Evolutionary conservation across 257 asterid species (phyloP).

Genomic region (Gentiana dahurica): DNA sequence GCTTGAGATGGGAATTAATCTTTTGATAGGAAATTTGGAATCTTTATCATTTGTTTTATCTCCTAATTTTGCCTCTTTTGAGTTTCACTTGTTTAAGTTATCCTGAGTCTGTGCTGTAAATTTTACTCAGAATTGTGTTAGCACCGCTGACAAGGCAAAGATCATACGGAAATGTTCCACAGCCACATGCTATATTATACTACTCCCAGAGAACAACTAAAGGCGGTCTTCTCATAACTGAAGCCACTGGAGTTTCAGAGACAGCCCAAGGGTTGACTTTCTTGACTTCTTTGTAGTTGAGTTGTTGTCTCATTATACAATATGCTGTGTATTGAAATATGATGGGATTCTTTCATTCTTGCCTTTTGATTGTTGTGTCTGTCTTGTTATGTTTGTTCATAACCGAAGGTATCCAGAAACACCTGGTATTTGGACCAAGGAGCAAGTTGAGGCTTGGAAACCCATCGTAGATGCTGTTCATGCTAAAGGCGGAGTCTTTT

Average conservation of each 20-base stretch:
- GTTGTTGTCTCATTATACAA: not conserved
- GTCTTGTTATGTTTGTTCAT: not conserved
- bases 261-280: conserved; percentile 35
- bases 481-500: too few relatives aligned
- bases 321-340: too few relatives aligned
- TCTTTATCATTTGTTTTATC: not conserved
- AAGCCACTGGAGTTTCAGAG: conserved; percentile 9
- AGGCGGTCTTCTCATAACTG: conserved; percentile 8
- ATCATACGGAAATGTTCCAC: conserved; percentile 9
- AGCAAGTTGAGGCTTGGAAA: too few relatives aligned
- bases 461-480: too few relatives aligned
- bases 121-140: conserved; percentile 6
- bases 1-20: too few relatives aligned
- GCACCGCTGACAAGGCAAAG: conserved; percentile 15
- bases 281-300: not conserved
- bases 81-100: too few relatives aligned
- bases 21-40: not conserved
- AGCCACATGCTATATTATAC: conserved; percentile 6
- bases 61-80: too few relatives aligned
- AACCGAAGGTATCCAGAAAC: conserved; percentile 8
- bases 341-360: not conserved
- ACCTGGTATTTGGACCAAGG: conserved; percentile 24
- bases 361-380: too few relatives aligned
- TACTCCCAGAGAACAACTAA: conserved; percentile 9
- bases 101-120: not conserved